Conservation (phyloP, 2,329 filamentous ascomycete species). For the Seiridium cupressi region DNA sequence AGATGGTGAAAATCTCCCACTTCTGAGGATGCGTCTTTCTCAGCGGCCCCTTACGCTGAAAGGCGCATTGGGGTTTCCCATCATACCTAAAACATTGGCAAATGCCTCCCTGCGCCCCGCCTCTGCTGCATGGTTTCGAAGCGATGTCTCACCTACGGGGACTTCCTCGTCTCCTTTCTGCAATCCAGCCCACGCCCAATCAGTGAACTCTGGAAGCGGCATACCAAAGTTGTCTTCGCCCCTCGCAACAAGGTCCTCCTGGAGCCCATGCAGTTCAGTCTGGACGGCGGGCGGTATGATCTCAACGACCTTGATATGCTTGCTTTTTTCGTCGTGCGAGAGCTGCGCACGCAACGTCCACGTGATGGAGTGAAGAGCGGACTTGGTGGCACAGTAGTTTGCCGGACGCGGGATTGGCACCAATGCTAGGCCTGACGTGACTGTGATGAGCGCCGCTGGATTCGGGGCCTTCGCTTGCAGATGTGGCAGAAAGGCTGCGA, state of each 20-base stretch:
- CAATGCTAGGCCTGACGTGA: constrained; percentile 43
- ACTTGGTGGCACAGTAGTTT: constrained; percentile 53
- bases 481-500: constrained; percentile 44
- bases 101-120: not conserved
- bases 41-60: not conserved
- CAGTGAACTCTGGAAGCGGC: constrained; percentile 37
- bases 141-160: constrained; percentile 14
- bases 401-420: constrained; percentile 44
- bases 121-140: not conserved
- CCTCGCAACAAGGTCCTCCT: constrained; percentile 30
- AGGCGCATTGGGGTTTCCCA: not conserved
- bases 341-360: constrained; percentile 44
- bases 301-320: constrained; percentile 41
- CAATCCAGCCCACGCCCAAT: constrained; percentile 44
- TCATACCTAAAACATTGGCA: not conserved
- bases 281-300: constrained; percentile 44
- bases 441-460: constrained; percentile 28
- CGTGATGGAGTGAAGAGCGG: constrained; percentile 47
- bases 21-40: not conserved
- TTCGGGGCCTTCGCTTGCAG: constrained; percentile 24
- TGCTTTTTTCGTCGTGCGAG: constrained; percentile 18
- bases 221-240: constrained; percentile 34
- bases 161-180: constrained; percentile 37
- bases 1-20: too few relatives aligned
- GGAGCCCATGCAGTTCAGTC: constrained; percentile 47